These are phyloP conservation scores for Cinnamomum chago DNA, from an alignment of 164 flowering plant species.

Conservation along the genomic window DNA sequence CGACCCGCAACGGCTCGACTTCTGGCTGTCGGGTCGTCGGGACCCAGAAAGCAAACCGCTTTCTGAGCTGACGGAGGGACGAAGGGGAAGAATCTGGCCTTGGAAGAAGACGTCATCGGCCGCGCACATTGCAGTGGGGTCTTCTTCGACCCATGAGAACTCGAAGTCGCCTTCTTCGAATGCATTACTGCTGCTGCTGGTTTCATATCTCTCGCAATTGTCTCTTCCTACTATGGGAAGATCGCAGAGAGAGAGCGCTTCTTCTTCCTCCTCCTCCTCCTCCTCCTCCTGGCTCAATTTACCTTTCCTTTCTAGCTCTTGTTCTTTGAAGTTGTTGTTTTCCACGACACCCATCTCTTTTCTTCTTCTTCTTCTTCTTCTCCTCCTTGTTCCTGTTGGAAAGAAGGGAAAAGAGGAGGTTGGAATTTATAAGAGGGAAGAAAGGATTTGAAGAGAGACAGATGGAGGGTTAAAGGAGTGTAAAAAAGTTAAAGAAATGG, in stretches of 20 bases:
- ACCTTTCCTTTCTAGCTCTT: neutral
- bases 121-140: conserved; percentile 37
- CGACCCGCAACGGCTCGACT: conserved; percentile 18
- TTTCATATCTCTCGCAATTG: conserved; percentile 4
- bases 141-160: conserved; percentile 31
- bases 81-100: conserved; percentile 72
- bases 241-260: conserved; percentile 51
- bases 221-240: conserved; percentile 32
- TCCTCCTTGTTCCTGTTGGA: neutral
- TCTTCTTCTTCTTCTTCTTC: neutral
- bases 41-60: conserved; percentile 13
- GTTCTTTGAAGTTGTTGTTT: neutral
- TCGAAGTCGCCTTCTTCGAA: conserved; percentile 36
- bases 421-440: neutral
- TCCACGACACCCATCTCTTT: neutral
- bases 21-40: conserved; percentile 3
- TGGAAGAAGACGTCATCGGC: conserved; percentile 76
- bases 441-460: conserved; percentile 1
- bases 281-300: neutral
- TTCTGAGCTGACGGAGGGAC: conserved; percentile 53
- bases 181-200: neutral
- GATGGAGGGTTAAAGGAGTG: neutral
- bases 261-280: conserved; percentile 7
- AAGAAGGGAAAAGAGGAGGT: neutral
- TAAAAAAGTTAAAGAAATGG: neutral